Conservation (phyloP, 768 basidiomycete species). For the Suillus decipiens region DNA sequence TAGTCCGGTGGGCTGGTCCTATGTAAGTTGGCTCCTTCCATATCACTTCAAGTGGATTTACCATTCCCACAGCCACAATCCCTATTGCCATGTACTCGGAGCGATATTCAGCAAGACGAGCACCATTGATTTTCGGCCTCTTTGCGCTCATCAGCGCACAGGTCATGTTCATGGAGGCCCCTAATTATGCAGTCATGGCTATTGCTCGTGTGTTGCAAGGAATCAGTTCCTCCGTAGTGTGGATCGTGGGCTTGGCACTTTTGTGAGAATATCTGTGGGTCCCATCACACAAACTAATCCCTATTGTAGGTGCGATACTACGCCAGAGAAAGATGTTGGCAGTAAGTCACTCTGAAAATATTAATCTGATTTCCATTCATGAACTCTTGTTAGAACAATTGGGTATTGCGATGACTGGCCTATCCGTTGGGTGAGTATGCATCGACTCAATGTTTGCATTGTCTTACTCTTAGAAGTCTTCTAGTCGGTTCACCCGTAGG, state of each 20-base stretch:
- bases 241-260: slow-evolving; percentile 63
- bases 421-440: slow-evolving; percentile 50
- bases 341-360: slow-evolving; percentile 36
- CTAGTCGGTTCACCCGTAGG: slow-evolving; percentile 60
- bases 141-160: slow-evolving; percentile 53
- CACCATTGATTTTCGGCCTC: slow-evolving; percentile 53
- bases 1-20: slow-evolving; percentile 59
- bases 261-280: slow-evolving; percentile 37
- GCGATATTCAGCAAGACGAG: slow-evolving; percentile 44
- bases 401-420: slow-evolving; percentile 59
- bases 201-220: slow-evolving; percentile 62
- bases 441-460: not conserved
- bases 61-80: slow-evolving; percentile 46
- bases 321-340: slow-evolving; percentile 49
- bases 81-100: slow-evolving; percentile 61
- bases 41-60: not conserved
- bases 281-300: slow-evolving; percentile 15
- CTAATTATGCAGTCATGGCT: slow-evolving; percentile 55
- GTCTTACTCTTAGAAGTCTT: slow-evolving; percentile 34
- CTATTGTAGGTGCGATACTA: slow-evolving; percentile 52
- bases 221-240: slow-evolving; percentile 59
- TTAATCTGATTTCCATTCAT: slow-evolving; percentile 3
- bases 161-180: slow-evolving; percentile 64
- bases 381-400: slow-evolving; percentile 48
- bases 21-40: slow-evolving; percentile 37